Evolutionary conservation across 805 yeast genomes (phyloP).

Genomic region (Candida palmyrensis): DNA sequence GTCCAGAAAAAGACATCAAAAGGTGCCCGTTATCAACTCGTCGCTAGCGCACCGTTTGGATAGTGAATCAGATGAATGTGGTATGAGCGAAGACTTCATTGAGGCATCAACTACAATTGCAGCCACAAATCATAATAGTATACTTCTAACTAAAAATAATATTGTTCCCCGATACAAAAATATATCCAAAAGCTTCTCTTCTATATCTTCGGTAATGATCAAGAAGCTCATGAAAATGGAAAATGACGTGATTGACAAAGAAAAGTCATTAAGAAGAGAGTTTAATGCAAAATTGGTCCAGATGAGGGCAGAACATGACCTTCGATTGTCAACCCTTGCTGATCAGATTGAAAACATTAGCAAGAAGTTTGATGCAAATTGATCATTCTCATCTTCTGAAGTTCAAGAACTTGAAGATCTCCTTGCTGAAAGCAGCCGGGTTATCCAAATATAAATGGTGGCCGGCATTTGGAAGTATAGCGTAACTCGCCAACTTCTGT

Average conservation of each 20-base stretch:
- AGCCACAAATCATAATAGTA: no score
- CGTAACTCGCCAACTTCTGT: slow-evolving; percentile 24
- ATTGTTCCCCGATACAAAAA: background rate
- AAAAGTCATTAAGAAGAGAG: slow-evolving; percentile 9
- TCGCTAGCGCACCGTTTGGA: no score
- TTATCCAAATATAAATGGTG: slow-evolving; percentile 55
- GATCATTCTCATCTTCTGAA: background rate
- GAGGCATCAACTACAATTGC: no score
- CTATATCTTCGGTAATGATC: slow-evolving; percentile 8
- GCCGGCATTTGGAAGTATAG: slow-evolving; percentile 40
- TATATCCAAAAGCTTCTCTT: slow-evolving; percentile 9
- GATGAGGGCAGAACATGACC: slow-evolving; percentile 4
- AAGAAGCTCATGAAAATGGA: slow-evolving; percentile 10
- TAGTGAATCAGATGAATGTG: no score
- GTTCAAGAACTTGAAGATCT: slow-evolving; percentile 27
- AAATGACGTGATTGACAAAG: slow-evolving; percentile 6
- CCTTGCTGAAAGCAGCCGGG: slow-evolving; percentile 29
- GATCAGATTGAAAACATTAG: background rate
- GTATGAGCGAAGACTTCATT: no score
- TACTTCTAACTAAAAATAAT: no score
- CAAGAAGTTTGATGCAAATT: background rate
- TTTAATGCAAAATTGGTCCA: slow-evolving; percentile 9
- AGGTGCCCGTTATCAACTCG: no score
- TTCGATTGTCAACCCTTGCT: background rate
- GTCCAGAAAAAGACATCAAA: no score